A percentile compares a stretch with the other conserved stretches of the same genome.
Evolutionary conservation across 495 filamentous ascomycete species (phyloP).

Genomic region (Hypomontagnella monticulosa): DNA sequence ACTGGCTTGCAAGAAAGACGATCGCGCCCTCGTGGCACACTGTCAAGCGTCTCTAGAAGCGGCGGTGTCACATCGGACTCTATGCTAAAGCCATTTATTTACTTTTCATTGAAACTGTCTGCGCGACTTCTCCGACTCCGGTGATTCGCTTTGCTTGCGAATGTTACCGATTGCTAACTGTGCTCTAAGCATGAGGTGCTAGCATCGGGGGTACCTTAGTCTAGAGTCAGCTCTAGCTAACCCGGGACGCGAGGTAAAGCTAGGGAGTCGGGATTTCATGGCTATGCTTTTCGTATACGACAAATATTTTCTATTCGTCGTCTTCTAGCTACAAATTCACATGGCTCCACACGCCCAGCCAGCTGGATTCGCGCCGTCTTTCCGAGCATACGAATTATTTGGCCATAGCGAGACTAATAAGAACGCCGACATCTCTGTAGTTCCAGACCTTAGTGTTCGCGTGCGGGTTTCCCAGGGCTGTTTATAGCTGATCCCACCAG

Average conservation of each 20-base stretch:
- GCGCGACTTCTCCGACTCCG: no score
- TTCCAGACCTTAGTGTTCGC: constrained; percentile 2
- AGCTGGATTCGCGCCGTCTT: constrained; percentile 26
- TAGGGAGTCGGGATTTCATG: not conserved
- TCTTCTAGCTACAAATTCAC: constrained; percentile 5
- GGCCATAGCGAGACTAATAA: not conserved
- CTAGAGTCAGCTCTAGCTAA: constrained; percentile 3
- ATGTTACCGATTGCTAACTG: not conserved
- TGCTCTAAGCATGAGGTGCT: not conserved
- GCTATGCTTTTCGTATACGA: not conserved
- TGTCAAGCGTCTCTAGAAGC: not conserved
- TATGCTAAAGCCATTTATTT: constrained; percentile 5
- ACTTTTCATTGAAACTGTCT: constrained; percentile 6
- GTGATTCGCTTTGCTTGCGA: no score
- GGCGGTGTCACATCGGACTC: constrained; percentile 14
- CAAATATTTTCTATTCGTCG: not conserved
- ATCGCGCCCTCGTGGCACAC: constrained; percentile 37
- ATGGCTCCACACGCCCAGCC: constrained; percentile 28
- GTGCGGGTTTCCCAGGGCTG: constrained; percentile 7
- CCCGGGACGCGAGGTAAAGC: not conserved
- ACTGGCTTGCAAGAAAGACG: constrained; percentile 20
- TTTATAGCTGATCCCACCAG: constrained; percentile 8
- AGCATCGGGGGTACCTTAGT: not conserved
- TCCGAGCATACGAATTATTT: not conserved
- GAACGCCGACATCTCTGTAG: not conserved